Evolutionary conservation across 192 early-diverging fungal species (phyloP).

Genomic region (Fimicolochytrium jonesii): DNA sequence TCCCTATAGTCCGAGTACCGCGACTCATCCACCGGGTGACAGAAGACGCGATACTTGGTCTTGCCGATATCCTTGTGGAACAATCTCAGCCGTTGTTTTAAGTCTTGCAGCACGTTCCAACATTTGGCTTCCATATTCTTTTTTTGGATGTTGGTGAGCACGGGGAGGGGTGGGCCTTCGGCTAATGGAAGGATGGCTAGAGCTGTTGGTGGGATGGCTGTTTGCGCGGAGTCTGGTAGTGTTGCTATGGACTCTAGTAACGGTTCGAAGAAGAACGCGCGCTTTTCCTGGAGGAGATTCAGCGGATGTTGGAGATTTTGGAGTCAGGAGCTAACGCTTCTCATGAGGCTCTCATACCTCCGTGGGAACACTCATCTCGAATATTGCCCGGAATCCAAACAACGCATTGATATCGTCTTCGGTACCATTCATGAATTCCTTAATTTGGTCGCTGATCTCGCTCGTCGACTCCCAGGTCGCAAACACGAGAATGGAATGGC

Average conservation of each 20-base stretch:
- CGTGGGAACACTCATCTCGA: neutral
- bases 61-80: constrained; percentile 55
- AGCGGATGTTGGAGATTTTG: no score
- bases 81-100: constrained; percentile 50
- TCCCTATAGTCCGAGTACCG: constrained; percentile 44
- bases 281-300: constrained; percentile 19
- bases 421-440: constrained; percentile 5
- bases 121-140: constrained; percentile 48
- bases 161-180: constrained; percentile 44
- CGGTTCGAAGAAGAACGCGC: constrained; percentile 27
- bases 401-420: constrained; percentile 4
- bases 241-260: constrained; percentile 33
- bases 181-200: constrained; percentile 44
- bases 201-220: constrained; percentile 11
- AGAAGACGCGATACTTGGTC: constrained; percentile 23
- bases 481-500: constrained; percentile 32
- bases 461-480: constrained; percentile 5
- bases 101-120: constrained; percentile 44
- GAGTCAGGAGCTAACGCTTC: neutral
- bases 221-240: constrained; percentile 16
- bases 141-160: constrained; percentile 46
- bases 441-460: neutral
- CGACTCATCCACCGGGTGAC: constrained; percentile 42
- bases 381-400: constrained; percentile 12
- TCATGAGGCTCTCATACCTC: constrained; percentile 24